phyloP scores from a whole-genome alignment of 2,329 filamentous ascomycete species.

The Eurotiales sp. region DNA sequence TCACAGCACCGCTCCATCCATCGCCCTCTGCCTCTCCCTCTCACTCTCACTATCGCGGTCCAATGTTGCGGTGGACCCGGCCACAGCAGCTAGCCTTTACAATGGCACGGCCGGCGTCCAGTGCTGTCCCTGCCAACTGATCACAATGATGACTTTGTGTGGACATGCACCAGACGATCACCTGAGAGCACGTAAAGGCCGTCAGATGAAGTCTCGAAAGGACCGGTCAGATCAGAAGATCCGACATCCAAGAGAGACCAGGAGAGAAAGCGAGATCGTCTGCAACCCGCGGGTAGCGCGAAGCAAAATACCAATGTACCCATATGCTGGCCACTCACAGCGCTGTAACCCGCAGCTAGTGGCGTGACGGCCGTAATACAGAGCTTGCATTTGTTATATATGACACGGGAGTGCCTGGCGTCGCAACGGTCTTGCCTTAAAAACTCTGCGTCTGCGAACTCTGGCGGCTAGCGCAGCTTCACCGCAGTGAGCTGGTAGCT shows the following conservation, averaged over 20 bases:
- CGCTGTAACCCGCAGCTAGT: not conserved
- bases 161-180: no score
- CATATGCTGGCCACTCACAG: not conserved
- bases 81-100: not conserved
- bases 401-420: conserved; percentile 11
- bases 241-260: not conserved
- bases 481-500: not conserved
- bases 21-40: no score
- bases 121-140: no score
- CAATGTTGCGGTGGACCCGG: conserved; percentile 6
- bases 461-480: not conserved
- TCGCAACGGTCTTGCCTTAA: conserved; percentile 10
- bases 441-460: conserved; percentile 5
- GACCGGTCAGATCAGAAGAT: not conserved
- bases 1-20: no score
- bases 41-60: no score
- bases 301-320: not conserved
- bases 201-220: no score
- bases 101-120: no score
- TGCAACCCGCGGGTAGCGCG: conserved; percentile 14
- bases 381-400: no score
- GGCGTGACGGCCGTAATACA: conserved; percentile 1
- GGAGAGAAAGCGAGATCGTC: conserved; percentile 8
- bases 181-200: no score
- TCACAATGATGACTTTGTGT: no score